Evolutionary conservation across 108 stramenopile genomes (phyloP), one percentile per base, ranked within the genome.

Genomic region (Fragilariopsis cylindrus): DNA sequence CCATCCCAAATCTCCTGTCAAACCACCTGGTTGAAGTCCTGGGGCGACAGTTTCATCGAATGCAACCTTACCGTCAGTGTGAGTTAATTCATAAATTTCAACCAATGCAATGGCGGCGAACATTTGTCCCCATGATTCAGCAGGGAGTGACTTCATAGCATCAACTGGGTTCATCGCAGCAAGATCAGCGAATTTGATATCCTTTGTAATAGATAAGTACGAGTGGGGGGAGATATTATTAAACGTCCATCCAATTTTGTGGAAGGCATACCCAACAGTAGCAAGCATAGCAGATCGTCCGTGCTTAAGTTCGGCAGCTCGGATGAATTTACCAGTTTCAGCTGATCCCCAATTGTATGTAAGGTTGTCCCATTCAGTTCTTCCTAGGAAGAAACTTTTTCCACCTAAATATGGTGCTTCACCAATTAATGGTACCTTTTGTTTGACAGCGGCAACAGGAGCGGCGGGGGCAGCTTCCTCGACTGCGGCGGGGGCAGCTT

Each of bases 201-300:
- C 60, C 53, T 89, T 66, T 4, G 76, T 84, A 62, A 84, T 57
- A 43, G 67, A 70, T 41, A 89, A 76, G 79, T 86, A 86, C 60
- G 83, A 81, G 80, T 88, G 87, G 12, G 82, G 82, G 40, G 87
- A 88, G 68, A 88, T 83, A 48, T 88, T 84, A 69, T 88, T 72
- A 11, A 88, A 54, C 3, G 87, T 88, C 58, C 80, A 60, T 15
- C 87, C 87, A 42, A 85, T 57, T 70, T 88, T 84, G 78, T 88
- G 84, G 77, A 88, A 85, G 50, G 81, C 72, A 60, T 82, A 89
- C 46, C 88, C 88, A 53, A 83, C 70, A 50, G 77, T 78, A 49
- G 85, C 88, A 48, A 89, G 11, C 88, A 89, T 89, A 74, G 88
- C 88, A 47, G 80, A 78, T 54, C 88, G 85, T 19, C 88, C 88